Percentiles rank a stretch among this genome's conserved stretches.
Conservation (phyloP, 768 basidiomycete genomes). For the Termitomyces bulborhizus region DNA sequence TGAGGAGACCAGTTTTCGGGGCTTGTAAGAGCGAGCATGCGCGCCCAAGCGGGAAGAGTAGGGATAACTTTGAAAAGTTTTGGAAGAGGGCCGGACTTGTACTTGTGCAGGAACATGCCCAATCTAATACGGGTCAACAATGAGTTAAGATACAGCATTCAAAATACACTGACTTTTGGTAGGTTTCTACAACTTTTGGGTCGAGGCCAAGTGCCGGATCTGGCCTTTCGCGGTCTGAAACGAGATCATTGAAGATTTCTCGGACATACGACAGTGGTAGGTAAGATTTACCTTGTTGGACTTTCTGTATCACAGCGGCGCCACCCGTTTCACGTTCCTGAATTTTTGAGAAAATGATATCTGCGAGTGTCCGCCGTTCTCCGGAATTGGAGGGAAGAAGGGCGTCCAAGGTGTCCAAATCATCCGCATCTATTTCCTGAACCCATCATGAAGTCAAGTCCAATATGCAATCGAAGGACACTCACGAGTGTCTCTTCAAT, state of each 20-base stretch:
- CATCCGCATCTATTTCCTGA: constrained; percentile 86
- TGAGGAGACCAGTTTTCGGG: constrained; percentile 96
- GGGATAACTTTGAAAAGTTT: constrained; percentile 99
- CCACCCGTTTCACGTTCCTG: constrained; percentile 55
- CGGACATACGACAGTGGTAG: not conserved
- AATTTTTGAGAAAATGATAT: constrained; percentile 94
- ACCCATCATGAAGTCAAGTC: constrained; percentile 10
- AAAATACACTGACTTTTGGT: constrained; percentile 66
- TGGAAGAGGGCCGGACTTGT: constrained; percentile 91
- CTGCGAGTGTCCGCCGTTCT: constrained; percentile 84
- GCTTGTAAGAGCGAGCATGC: constrained; percentile 85
- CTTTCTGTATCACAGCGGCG: constrained; percentile 52
- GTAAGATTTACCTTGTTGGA: constrained; percentile 42
- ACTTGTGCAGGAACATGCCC: constrained; percentile 76
- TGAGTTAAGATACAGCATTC: not conserved
- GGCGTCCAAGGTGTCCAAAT: constrained; percentile 80
- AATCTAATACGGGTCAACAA: constrained; percentile 46
- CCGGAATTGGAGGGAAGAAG: constrained; percentile 70
- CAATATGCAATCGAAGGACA: not conserved
- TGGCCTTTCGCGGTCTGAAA: constrained; percentile 43
- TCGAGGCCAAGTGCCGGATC: constrained; percentile 88
- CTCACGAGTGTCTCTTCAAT: constrained; percentile 61
- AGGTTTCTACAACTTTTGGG: constrained; percentile 88
- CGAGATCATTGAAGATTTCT: not conserved
- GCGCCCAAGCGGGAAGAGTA: constrained; percentile 92